phyloP scores from a whole-genome alignment of 495 filamentous ascomycete genomes.

The Rostrohypoxylon terebratum region DNA sequence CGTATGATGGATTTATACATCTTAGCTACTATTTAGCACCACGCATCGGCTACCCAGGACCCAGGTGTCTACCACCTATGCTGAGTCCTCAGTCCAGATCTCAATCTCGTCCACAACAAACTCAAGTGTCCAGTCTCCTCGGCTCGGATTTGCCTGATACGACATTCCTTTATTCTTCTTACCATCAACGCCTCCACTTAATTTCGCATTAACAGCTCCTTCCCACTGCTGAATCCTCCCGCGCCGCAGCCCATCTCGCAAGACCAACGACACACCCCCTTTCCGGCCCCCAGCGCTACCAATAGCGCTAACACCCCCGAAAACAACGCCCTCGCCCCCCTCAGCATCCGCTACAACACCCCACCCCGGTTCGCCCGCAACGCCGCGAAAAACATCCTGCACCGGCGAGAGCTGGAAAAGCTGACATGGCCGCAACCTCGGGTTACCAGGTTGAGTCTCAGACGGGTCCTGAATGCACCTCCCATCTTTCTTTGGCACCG shows the following conservation, averaged over 20 bases:
- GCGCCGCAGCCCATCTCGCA: constrained; percentile 11
- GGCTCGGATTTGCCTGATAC: constrained; percentile 33
- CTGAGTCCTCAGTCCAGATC: constrained; percentile 38
- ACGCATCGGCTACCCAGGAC: neutral
- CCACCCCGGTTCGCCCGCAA: constrained; percentile 41
- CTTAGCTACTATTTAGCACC: neutral
- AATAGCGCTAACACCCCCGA: neutral
- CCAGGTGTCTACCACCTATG: neutral
- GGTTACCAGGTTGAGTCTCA: constrained; percentile 6
- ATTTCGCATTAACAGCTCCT: neutral
- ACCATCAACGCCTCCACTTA: neutral
- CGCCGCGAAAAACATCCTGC: constrained; percentile 45
- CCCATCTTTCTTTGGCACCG: constrained; percentile 25
- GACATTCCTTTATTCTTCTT: constrained; percentile 16
- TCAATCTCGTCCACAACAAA: constrained; percentile 41
- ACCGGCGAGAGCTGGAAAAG: constrained; percentile 48
- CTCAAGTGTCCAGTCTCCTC: constrained; percentile 35
- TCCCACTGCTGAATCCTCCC: constrained; percentile 17
- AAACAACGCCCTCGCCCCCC: constrained; percentile 11
- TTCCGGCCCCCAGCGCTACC: constrained; percentile 5
- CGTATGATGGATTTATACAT: neutral
- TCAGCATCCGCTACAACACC: constrained; percentile 19
- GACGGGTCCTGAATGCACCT: constrained; percentile 17
- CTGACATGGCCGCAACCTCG: constrained; percentile 22
- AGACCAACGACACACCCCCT: constrained; percentile 21